phyloP scores from a whole-genome alignment of 768 basidiomycete species.

The Mycena sanguinolenta region DNA sequence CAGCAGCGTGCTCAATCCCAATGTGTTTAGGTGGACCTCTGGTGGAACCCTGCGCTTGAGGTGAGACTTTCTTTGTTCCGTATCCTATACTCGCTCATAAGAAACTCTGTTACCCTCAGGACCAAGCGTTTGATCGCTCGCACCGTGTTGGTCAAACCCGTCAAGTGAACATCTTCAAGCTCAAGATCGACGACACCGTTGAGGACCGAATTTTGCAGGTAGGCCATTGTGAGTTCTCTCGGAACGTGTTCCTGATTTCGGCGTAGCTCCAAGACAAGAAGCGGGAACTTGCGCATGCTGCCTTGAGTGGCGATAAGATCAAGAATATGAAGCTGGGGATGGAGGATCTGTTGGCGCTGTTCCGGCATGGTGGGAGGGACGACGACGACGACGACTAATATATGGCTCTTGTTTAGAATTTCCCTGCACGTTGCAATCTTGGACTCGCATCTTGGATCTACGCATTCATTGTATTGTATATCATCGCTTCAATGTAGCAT shows the following conservation, averaged over 20 bases:
- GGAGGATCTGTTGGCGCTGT: slow-evolving; percentile 88
- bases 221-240: slow-evolving; percentile 27
- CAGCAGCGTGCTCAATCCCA: too few relatives aligned
- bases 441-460: too few relatives aligned
- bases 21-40: background rate
- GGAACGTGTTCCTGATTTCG: slow-evolving; percentile 1
- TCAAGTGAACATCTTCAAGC: slow-evolving; percentile 89
- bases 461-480: too few relatives aligned
- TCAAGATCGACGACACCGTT: slow-evolving; percentile 88
- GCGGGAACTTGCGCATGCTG: slow-evolving; percentile 85
- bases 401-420: too few relatives aligned
- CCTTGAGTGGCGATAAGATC: slow-evolving; percentile 89
- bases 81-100: slow-evolving; percentile 8
- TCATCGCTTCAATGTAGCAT: too few relatives aligned
- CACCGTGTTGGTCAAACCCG: slow-evolving; percentile 92
- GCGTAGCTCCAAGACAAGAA: slow-evolving; percentile 91
- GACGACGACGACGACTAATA: slow-evolving; percentile 69
- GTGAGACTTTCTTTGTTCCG: slow-evolving; percentile 48
- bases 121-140: slow-evolving; percentile 94
- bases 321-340: slow-evolving; percentile 87
- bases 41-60: slow-evolving; percentile 95
- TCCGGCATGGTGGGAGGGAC: slow-evolving; percentile 69
- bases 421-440: too few relatives aligned
- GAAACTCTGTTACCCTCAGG: slow-evolving; percentile 56
- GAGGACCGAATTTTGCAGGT: slow-evolving; percentile 89